Evolutionary conservation across 371 early-diverging fungal species (phyloP).

Genomic region (Coemansia sp.): DNA sequence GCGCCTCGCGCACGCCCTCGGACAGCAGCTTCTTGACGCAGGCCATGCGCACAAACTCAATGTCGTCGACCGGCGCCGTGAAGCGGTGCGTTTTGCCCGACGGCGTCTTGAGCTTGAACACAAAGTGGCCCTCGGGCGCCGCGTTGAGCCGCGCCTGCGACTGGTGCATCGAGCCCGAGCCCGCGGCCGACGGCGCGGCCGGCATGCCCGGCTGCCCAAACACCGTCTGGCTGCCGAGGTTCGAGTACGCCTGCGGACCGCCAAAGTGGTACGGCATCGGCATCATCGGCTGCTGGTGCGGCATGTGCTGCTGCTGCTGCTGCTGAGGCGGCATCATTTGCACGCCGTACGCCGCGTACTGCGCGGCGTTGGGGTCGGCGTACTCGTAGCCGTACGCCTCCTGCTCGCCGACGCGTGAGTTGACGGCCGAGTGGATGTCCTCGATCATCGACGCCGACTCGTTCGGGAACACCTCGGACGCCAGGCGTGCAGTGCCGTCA

Average conservation of each 20-base stretch:
- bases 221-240: constrained; percentile 41
- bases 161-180: constrained; percentile 41
- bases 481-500: constrained; percentile 47
- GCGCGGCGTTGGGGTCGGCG: constrained; percentile 26
- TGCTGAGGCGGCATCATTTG: constrained; percentile 25
- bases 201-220: constrained; percentile 40
- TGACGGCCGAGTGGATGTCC: constrained; percentile 53
- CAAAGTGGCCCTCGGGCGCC: constrained; percentile 59
- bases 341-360: constrained; percentile 37
- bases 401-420: constrained; percentile 55
- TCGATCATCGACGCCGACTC: constrained; percentile 58
- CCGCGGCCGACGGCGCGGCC: constrained; percentile 35
- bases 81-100: constrained; percentile 78
- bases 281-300: constrained; percentile 30
- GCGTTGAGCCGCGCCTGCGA: constrained; percentile 36
- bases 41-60: constrained; percentile 54
- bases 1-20: constrained; percentile 53
- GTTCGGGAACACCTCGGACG: constrained; percentile 56
- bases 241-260: constrained; percentile 37
- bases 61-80: constrained; percentile 55
- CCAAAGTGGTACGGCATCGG: constrained; percentile 24
- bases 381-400: constrained; percentile 40
- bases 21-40: constrained; percentile 56
- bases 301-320: constrained; percentile 30
- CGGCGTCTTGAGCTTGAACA: constrained; percentile 80